These are phyloP conservation scores for Solanum chacoense DNA, from an alignment of 305 asterid genomes.

Conservation along the genomic window DNA sequence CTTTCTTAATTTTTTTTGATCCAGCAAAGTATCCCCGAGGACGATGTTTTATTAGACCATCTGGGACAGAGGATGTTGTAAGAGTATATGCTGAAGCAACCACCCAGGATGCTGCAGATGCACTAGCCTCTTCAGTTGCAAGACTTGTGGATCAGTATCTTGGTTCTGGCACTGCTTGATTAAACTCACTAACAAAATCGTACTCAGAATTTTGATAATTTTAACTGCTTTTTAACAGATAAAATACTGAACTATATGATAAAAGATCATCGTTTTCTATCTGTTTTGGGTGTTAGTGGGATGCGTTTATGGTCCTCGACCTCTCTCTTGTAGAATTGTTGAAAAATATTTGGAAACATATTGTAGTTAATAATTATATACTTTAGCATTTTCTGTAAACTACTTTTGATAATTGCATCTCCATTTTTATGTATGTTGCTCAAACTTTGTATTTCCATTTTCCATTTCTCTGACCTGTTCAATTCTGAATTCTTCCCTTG, in stretches of 20 bases:
- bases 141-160: slow-evolving; percentile 53
- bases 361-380: not conserved
- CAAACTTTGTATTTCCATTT: not conserved
- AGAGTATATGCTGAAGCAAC: slow-evolving; percentile 86
- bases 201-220: not conserved
- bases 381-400: not conserved
- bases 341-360: not conserved
- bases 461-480: not conserved
- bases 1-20: not conserved
- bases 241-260: not conserved
- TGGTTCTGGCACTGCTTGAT: slow-evolving; percentile 21
- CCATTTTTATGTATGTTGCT: not conserved
- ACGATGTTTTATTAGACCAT: slow-evolving; percentile 79
- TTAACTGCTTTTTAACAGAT: not conserved
- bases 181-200: not conserved
- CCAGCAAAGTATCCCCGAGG: slow-evolving; percentile 62
- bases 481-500: not conserved
- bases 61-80: slow-evolving; percentile 91
- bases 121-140: slow-evolving; percentile 56
- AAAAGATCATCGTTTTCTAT: not conserved
- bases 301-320: not conserved
- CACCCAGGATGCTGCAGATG: slow-evolving; percentile 66
- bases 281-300: not conserved
- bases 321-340: not conserved
- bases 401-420: not conserved